Base-by-base conservation (phyloP, 345 rosid genomes). In the Eucalyptus virginea region DNA sequence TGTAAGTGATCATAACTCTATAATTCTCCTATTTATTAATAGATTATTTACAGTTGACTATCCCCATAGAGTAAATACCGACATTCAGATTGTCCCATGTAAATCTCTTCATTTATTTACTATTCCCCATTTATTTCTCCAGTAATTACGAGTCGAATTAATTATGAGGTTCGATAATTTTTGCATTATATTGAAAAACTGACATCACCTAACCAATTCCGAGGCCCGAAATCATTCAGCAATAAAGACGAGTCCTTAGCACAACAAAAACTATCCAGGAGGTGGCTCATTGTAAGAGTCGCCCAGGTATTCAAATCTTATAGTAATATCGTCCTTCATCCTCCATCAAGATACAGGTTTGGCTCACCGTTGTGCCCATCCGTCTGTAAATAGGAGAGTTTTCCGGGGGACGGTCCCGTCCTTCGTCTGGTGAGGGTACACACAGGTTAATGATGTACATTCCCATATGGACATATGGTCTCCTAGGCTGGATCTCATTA, bases 121-220 rank as follows among this genome's bases (percentile, higher is more conserved):
- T 16, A 8, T 17, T 16, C 21, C 12, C 19, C 2, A 21, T 67
- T 32, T 32, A 67, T n/a, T 67, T 67, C 67, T 60, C 16, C 1
- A 0, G 5, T 16, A 21, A 67, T 0, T 67, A 16, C 1, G 7
- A 11, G 0, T 16, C 1, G 6, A 67, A n/a, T 67, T 34, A 17
- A 32, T 34, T 17, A 32, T 5, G 10, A 69, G 81, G 17, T 69
- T 11, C 7, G 2, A 34, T 34, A 51, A 18, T 51, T 51, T 51
- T 51, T 51, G 8, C 54, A 51, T 51, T 7, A 51, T 0, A 51
- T 51, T 17, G 8, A 17, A 51, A 51, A 17, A 69, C 37, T 18
- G 13, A 18, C 81, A 34, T 69, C 24, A 3, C 81, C 18, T 6
- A 0, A 32, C 12, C 81, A 69, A 69, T 34, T 12, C 12, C 42